phyloP scores from a whole-genome alignment of 1,139 yeast species.

The Yamadazyma blattariae region DNA sequence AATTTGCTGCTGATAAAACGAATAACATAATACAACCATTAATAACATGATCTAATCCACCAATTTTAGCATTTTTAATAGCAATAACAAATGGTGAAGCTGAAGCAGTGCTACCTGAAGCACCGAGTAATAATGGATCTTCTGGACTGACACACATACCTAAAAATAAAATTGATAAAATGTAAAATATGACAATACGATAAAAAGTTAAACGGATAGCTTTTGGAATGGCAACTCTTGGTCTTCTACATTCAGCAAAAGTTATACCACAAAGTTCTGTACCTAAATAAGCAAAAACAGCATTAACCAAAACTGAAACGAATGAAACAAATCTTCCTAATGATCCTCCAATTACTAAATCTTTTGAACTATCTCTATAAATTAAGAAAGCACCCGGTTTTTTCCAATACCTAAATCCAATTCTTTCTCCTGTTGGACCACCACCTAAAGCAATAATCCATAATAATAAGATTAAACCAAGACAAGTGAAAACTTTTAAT shows the following conservation, averaged over 20 bases:
- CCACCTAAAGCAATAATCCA: constrained; percentile 55
- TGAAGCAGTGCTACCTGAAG: constrained; percentile 54
- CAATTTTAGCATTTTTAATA: constrained; percentile 41
- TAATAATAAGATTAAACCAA: constrained; percentile 49
- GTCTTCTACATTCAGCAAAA: constrained; percentile 75
- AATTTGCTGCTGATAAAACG: constrained; percentile 47
- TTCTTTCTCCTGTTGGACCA: constrained; percentile 57
- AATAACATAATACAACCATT: constrained; percentile 45
- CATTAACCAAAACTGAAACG: constrained; percentile 63
- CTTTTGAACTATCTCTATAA: constrained; percentile 30
- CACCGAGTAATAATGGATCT: constrained; percentile 48
- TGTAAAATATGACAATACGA: constrained; percentile 71
- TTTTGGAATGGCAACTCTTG: constrained; percentile 71
- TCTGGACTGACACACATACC: constrained; percentile 69
- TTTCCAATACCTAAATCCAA: constrained; percentile 67
- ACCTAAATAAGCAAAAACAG: constrained; percentile 76
- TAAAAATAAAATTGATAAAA: constrained; percentile 60
- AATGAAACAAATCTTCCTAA: constrained; percentile 57
- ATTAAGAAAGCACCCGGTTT: constrained; percentile 60
- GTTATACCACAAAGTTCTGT: constrained; percentile 70
- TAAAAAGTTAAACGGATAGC: constrained; percentile 75
- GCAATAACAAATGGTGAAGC: constrained; percentile 75
- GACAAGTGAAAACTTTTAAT: constrained; percentile 56
- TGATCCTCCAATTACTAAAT: constrained; percentile 19
- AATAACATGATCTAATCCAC: constrained; percentile 44